Conservation (phyloP, 2,329 filamentous ascomycete genomes). For the Cadophora sp. region DNA sequence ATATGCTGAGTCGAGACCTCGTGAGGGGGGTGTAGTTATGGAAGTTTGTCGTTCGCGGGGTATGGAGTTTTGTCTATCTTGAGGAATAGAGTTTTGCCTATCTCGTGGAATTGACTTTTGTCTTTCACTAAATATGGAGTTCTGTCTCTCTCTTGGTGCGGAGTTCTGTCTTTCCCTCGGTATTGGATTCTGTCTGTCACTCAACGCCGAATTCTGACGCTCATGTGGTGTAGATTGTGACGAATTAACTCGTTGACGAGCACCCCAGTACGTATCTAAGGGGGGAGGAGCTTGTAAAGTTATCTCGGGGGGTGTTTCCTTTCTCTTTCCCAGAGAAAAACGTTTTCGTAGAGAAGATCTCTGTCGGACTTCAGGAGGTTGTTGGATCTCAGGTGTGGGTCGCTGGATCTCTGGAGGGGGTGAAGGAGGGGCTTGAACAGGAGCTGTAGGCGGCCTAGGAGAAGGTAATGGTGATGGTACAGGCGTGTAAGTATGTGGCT, state of each 20-base stretch:
- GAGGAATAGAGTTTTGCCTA: constrained; percentile 1
- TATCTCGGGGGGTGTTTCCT: constrained; percentile 34
- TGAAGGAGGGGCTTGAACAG: constrained; percentile 25
- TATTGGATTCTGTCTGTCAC: not conserved
- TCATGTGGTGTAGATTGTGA: constrained; percentile 15
- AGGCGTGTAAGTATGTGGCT: constrained; percentile 44
- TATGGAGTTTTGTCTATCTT: constrained; percentile 8
- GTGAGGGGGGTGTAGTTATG: constrained; percentile 39
- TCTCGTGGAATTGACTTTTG: constrained; percentile 16
- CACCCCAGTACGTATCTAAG: constrained; percentile 32
- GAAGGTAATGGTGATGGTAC: constrained; percentile 37
- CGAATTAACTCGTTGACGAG: constrained; percentile 30
- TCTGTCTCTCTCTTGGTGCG: constrained; percentile 13
- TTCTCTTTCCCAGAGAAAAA: constrained; percentile 40
- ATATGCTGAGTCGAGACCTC: constrained; percentile 45
- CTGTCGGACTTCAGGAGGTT: constrained; percentile 33
- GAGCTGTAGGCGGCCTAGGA: constrained; percentile 23
- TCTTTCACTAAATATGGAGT: not conserved
- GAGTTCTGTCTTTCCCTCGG: constrained; percentile 1
- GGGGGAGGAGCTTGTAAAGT: constrained; percentile 24
- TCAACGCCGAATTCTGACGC: not conserved
- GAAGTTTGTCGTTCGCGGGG: constrained; percentile 28
- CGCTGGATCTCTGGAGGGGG: constrained; percentile 32
- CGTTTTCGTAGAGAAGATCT: constrained; percentile 41
- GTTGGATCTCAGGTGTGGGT: not conserved